phyloP scores from a whole-genome alignment of 441 rosid species.

The Populus hybrid region DNA sequence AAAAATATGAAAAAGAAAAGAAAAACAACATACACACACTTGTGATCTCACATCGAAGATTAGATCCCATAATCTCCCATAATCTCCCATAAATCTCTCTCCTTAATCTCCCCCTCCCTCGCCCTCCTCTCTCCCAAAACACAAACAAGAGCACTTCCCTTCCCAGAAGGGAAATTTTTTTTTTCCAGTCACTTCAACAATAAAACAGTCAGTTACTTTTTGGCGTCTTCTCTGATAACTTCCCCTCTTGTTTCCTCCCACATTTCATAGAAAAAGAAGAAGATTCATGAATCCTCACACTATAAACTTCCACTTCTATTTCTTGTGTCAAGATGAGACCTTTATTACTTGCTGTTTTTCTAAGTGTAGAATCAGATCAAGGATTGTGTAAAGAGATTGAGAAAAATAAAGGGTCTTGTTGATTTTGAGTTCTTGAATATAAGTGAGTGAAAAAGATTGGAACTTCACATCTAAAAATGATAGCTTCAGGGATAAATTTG shows the following conservation, averaged over 20 bases:
- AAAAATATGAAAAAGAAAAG: too few species aligned
- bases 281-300: neutral
- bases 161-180: neutral
- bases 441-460: neutral
- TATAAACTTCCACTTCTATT: neutral
- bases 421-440: neutral
- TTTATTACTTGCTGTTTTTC: neutral
- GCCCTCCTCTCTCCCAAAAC: neutral
- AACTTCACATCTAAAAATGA: conserved; percentile 33
- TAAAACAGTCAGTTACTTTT: neutral
- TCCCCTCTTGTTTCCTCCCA: neutral
- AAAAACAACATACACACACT: neutral
- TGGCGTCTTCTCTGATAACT: neutral
- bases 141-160: neutral
- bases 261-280: neutral
- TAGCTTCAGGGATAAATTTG: conserved; percentile 60
- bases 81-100: neutral
- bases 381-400: neutral
- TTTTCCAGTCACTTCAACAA: neutral
- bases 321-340: neutral
- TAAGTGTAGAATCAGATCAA: neutral
- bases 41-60: neutral
- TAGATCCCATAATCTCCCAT: neutral
- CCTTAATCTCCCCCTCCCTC: neutral
- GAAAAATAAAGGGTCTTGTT: neutral